phyloP scores from a whole-genome alignment of 371 early-diverging fungal genomes.

The Lichtheimia ramosa region DNA sequence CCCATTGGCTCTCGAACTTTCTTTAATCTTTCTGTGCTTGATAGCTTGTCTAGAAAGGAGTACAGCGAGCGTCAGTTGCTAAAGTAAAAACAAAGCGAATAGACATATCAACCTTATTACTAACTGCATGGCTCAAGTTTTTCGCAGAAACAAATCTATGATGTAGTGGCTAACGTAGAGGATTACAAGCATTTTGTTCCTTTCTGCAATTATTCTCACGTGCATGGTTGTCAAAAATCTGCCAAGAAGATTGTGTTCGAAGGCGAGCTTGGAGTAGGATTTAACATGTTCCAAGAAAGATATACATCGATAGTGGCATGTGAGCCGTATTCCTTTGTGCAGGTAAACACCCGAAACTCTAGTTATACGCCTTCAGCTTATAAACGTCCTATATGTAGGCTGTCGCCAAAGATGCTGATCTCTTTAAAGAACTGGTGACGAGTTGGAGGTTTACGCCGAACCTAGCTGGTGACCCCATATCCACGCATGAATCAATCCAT shows the following conservation, averaged over 20 bases:
- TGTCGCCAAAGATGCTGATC: constrained; percentile 60
- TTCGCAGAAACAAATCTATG: constrained; percentile 73
- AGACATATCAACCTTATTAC: too few species aligned
- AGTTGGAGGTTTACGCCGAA: constrained; percentile 71
- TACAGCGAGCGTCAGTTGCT: too few species aligned
- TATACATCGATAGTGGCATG: constrained; percentile 78
- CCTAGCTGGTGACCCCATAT: constrained; percentile 27
- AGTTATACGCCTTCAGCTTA: too few species aligned
- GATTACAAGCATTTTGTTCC: constrained; percentile 79
- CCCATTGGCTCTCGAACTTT: too few species aligned
- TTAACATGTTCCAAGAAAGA: constrained; percentile 69
- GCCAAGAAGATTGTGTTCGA: constrained; percentile 34
- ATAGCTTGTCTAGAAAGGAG: too few species aligned
- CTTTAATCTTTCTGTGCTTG: too few species aligned
- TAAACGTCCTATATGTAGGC: constrained; percentile 37
- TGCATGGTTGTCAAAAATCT: constrained; percentile 38
- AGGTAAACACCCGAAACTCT: constrained; percentile 24
- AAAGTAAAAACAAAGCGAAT: too few species aligned
- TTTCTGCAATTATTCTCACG: constrained; percentile 69
- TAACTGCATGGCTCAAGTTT: constrained; percentile 37
- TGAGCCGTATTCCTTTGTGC: constrained; percentile 51
- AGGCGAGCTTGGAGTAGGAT: constrained; percentile 79
- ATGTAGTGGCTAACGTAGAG: constrained; percentile 75
- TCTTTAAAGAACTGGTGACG: constrained; percentile 70
- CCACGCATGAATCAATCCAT: constrained; percentile 27